These are phyloP conservation scores for Melaleuca quinquenervia DNA, from an alignment of 345 rosid genomes.

Conservation along the genomic window DNA sequence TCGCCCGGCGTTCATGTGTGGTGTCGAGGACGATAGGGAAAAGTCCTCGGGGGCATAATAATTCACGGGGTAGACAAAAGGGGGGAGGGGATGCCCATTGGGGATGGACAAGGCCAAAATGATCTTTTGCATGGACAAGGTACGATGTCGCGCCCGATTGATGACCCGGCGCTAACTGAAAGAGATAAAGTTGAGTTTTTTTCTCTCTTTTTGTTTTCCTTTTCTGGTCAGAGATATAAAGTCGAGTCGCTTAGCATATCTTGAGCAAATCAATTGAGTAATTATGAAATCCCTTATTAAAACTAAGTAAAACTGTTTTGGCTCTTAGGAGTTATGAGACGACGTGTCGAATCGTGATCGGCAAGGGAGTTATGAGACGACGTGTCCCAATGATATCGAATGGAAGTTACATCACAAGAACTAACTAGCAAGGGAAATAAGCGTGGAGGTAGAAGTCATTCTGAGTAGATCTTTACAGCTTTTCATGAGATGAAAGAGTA, in stretches of 20 bases:
- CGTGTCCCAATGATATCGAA: neutral
- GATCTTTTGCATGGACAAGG: neutral
- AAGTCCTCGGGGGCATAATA: neutral
- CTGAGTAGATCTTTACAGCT: neutral
- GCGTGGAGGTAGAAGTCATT: neutral
- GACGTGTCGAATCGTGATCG: neutral
- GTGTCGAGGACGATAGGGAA: neutral
- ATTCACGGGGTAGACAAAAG: neutral
- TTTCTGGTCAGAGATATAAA: neutral
- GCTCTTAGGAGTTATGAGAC: neutral
- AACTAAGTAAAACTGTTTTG: neutral
- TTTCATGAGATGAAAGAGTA: neutral
- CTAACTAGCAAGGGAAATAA: neutral
- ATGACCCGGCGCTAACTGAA: neutral
- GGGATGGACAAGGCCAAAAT: neutral
- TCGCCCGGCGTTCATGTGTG: neutral
- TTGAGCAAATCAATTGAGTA: neutral
- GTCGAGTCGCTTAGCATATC: neutral
- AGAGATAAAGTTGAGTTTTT: neutral
- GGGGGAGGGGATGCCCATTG: neutral
- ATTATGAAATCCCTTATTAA: neutral
- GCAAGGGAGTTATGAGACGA: neutral
- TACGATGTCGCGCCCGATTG: neutral
- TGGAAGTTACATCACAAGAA: neutral
- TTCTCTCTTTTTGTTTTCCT: neutral